phyloP scores from a whole-genome alignment of 2,329 filamentous ascomycete genomes.

The Cladosporium oxysporum region DNA sequence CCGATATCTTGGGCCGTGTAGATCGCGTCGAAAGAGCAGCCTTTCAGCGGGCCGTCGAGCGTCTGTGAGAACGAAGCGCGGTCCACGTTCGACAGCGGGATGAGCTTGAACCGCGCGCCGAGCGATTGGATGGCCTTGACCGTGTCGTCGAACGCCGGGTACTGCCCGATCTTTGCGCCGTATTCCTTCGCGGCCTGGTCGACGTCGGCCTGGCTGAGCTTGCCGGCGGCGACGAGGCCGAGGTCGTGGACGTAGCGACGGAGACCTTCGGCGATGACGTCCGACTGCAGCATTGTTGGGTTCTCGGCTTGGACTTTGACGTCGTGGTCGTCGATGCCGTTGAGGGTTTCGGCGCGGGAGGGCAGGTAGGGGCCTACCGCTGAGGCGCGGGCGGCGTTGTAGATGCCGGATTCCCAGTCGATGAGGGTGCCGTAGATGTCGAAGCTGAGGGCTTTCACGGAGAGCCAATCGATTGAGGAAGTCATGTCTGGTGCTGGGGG shows the following conservation, averaged over 20 bases:
- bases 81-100: conserved; percentile 64
- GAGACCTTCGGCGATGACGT: conserved; percentile 46
- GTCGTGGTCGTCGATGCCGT: conserved; percentile 52
- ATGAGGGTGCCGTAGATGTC: conserved; percentile 80
- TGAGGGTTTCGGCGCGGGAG: conserved; percentile 45
- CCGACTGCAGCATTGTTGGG: conserved; percentile 61
- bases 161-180: conserved; percentile 54
- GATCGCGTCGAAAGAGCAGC: conserved; percentile 61
- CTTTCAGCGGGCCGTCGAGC: conserved; percentile 52
- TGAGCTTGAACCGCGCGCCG: conserved; percentile 56
- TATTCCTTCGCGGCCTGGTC: conserved; percentile 51
- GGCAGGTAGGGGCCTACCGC: conserved; percentile 52
- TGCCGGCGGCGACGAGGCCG: conserved; percentile 52
- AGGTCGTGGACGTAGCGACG: conserved; percentile 35
- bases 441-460: conserved; percentile 61
- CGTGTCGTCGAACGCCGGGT: conserved; percentile 61
- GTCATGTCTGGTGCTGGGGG: conserved; percentile 24
- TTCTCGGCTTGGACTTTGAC: conserved; percentile 53
- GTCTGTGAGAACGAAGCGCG: conserved; percentile 53
- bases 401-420: conserved; percentile 73
- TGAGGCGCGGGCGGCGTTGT: conserved; percentile 51
- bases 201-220: conserved; percentile 48
- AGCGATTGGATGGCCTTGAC: conserved; percentile 55
- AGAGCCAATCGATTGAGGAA: conserved; percentile 32
- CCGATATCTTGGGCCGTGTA: conserved; percentile 73